Evolutionary conservation across 1,139 yeast genomes (phyloP).

Genomic region (Scheffersomyces quercinus): DNA sequence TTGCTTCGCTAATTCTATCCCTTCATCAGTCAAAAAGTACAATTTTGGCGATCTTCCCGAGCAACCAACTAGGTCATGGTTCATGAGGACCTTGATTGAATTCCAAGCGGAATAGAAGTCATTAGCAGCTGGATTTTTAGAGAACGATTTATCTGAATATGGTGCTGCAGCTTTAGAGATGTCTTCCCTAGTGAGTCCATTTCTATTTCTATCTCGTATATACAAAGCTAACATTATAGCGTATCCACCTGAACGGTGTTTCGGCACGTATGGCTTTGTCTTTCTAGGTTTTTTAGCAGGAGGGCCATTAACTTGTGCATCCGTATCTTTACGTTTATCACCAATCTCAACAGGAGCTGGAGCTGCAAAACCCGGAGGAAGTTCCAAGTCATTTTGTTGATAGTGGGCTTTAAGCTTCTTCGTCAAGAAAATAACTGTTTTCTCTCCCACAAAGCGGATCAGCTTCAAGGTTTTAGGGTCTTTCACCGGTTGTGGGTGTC

Average conservation of each 20-base stretch:
- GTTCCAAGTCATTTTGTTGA: slow-evolving; percentile 32
- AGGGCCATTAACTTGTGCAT: background rate
- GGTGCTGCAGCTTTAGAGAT: slow-evolving; percentile 58
- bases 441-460: slow-evolving; percentile 64
- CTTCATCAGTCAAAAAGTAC: slow-evolving; percentile 73
- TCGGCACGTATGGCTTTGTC: slow-evolving; percentile 65
- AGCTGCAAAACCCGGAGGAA: slow-evolving; percentile 41
- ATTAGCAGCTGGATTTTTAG: slow-evolving; percentile 58
- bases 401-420: slow-evolving; percentile 48
- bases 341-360: slow-evolving; percentile 8
- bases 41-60: slow-evolving; percentile 59
- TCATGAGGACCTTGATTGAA: slow-evolving; percentile 62
- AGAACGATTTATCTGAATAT: slow-evolving; percentile 67
- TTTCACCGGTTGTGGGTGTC: slow-evolving; percentile 40
- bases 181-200: slow-evolving; percentile 63
- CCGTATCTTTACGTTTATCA: background rate
- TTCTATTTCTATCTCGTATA: slow-evolving; percentile 47
- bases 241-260: slow-evolving; percentile 80
- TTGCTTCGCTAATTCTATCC: slow-evolving; percentile 60
- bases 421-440: slow-evolving; percentile 50
- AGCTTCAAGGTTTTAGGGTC: slow-evolving; percentile 53
- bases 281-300: slow-evolving; percentile 26
- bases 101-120: slow-evolving; percentile 82
- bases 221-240: slow-evolving; percentile 73
- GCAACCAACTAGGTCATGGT: slow-evolving; percentile 59